Evolutionary conservation across 2,329 filamentous ascomycete species (phyloP), one percentile per base, ranked within the genome.

Genomic region (Myriosclerotinia scirpicola): DNA sequence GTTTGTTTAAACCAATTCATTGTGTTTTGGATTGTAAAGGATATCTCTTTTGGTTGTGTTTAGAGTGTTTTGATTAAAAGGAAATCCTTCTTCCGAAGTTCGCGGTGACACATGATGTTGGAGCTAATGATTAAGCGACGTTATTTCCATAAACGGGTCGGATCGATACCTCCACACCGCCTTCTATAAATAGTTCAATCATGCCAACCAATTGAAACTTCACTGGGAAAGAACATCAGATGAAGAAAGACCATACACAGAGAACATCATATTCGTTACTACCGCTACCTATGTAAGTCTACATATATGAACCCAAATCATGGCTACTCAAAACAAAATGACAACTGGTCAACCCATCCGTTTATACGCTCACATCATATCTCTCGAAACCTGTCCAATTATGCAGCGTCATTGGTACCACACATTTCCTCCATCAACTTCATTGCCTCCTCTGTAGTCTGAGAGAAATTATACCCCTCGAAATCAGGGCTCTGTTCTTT

Each of bases 1-100:
- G 64, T 66, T 34, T 66, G 64, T 66, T 66, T 66, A 38, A 66
- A 61, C 64, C 64, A 66, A 61, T 66, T 66, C 64, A 66, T 66
- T 30, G 55, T 66, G 58, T 50, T 61, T 50, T 61, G 8, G n/a
- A 11, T 50, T 50, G 58, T 61, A 44, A 61, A 61, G n/a, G n/a
- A 60, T 60, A 6, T 38, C n/a, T 40, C 36, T 60, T 63, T 54
- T 34, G 48, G 36, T 63, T 30, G 60, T 54, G 60, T 63, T 48
- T 50, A 48, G 44, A 20, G 30, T 50, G 44, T 61, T 60, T 38
- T 38, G 20, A 26, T 61, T 26, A 40, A 38, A n/a, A 61, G 58
- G 58, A 50, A 61, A 50, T 50, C 58, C 58, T 61, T 61, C 58
- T 61, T 61, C 30, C 58, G 58, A 61, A 34, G 44, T 61, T 22